Evolutionary conservation across 805 yeast species (phyloP).

Genomic region (Wickerhamomyces rabaulensis): DNA sequence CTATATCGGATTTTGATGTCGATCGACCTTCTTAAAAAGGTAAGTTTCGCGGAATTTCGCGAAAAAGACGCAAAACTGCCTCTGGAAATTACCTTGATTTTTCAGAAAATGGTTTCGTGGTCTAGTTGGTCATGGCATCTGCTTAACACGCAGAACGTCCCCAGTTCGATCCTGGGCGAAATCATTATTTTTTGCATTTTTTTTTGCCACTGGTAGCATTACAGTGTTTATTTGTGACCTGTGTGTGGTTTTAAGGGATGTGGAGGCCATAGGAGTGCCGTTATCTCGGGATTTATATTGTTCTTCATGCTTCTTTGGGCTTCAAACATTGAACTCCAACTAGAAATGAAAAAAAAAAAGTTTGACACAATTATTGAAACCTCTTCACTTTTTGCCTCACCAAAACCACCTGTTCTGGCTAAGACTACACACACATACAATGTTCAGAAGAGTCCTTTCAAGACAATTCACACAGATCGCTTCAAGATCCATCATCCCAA

Average conservation of each 20-base stretch:
- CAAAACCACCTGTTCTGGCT: no score
- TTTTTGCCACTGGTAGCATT: no score
- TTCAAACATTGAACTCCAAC: not conserved
- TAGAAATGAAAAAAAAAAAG: not conserved
- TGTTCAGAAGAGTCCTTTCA: not conserved
- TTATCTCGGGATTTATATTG: no score
- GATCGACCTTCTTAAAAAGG: no score
- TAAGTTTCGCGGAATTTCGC: no score
- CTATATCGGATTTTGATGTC: conserved; percentile 51
- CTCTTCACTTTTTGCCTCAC: no score
- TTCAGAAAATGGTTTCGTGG: conserved; percentile 71
- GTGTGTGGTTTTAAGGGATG: no score
- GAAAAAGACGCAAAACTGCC: not conserved
- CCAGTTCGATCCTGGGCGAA: conserved; percentile 99
- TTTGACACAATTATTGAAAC: not conserved
- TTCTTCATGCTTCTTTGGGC: no score
- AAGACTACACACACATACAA: no score
- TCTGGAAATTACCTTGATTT: not conserved
- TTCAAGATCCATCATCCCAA: not conserved
- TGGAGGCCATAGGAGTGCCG: no score
- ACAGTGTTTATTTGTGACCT: no score
- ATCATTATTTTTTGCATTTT: conserved; percentile 42
- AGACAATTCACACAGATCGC: not conserved
- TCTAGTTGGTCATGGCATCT: conserved; percentile 99
- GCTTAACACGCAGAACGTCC: conserved; percentile 99